A percentile compares a stretch with the other conserved stretches of the same genome.
These are phyloP conservation scores for Salpingoeca rosetta DNA, from an alignment of 78 protist genomes.

Conservation along the genomic window DNA sequence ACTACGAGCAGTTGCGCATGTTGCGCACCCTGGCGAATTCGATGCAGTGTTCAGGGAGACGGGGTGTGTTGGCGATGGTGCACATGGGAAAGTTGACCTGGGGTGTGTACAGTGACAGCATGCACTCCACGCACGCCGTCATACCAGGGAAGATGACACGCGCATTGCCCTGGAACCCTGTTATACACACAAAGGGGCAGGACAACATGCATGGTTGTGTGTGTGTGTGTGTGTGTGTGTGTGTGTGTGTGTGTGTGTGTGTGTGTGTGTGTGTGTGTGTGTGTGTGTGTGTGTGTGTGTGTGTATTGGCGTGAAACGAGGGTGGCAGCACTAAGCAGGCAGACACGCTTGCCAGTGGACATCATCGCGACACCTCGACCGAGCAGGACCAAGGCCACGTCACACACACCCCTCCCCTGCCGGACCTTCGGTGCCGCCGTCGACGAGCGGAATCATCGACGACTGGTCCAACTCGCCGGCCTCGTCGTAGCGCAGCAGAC, in stretches of 20 bases:
- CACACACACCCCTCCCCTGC: not conserved
- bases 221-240: not conserved
- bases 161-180: conserved; percentile 88
- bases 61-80: conserved; percentile 88
- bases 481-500: conserved; percentile 47
- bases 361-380: not conserved
- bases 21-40: conserved; percentile 62
- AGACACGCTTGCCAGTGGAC: not conserved
- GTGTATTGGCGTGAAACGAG: too few relatives aligned
- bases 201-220: too few relatives aligned
- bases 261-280: too few relatives aligned
- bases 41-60: conserved; percentile 92
- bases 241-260: too few relatives aligned
- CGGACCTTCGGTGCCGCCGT: conserved; percentile 94
- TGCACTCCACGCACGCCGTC: conserved; percentile 89
- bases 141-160: conserved; percentile 79
- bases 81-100: conserved; percentile 82
- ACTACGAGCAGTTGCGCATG: too few relatives aligned
- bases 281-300: too few relatives aligned
- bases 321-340: too few relatives aligned
- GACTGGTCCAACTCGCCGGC: conserved; percentile 33
- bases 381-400: not conserved
- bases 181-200: not conserved
- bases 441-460: conserved; percentile 81
- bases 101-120: conserved; percentile 80